These are phyloP conservation scores for Sonneratia alba DNA, from an alignment of 345 rosid genomes.

Conservation along the genomic window DNA sequence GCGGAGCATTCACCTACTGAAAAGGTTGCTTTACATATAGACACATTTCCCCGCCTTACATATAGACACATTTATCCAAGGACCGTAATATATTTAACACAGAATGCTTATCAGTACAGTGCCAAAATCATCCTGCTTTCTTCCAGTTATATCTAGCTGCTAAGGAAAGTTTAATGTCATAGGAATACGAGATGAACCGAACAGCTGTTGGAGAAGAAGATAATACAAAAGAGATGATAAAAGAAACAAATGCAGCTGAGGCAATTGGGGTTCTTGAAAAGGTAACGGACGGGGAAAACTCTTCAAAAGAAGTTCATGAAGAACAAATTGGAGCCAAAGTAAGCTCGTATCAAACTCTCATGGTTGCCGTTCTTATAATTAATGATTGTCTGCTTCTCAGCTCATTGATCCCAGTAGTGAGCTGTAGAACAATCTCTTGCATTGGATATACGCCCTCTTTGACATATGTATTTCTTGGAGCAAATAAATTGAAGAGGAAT, in stretches of 20 bases:
- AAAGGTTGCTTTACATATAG: background rate
- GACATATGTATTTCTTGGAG: too few relatives aligned
- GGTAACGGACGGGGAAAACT: background rate
- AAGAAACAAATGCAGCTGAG: background rate
- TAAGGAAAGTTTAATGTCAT: background rate
- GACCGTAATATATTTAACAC: background rate
- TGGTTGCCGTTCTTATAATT: background rate
- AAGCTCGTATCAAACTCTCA: background rate
- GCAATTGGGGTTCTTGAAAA: background rate
- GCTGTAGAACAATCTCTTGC: too few relatives aligned
- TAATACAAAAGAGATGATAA: background rate
- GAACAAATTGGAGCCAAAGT: background rate
- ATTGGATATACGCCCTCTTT: too few relatives aligned
- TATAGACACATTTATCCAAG: background rate
- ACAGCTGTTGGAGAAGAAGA: background rate
- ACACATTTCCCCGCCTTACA: background rate
- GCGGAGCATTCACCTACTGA: background rate
- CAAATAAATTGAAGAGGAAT: too few relatives aligned
- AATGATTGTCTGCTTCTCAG: background rate
- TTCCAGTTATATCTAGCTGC: background rate
- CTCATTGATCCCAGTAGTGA: background rate
- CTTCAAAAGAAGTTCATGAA: slow-evolving; percentile 2
- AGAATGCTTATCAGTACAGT: background rate
- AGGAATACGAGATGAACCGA: slow-evolving; percentile 2
- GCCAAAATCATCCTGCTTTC: background rate